These are phyloP conservation scores for Xylaria castorea DNA, from an alignment of 495 filamentous ascomycete genomes.

Conservation along the genomic window DNA sequence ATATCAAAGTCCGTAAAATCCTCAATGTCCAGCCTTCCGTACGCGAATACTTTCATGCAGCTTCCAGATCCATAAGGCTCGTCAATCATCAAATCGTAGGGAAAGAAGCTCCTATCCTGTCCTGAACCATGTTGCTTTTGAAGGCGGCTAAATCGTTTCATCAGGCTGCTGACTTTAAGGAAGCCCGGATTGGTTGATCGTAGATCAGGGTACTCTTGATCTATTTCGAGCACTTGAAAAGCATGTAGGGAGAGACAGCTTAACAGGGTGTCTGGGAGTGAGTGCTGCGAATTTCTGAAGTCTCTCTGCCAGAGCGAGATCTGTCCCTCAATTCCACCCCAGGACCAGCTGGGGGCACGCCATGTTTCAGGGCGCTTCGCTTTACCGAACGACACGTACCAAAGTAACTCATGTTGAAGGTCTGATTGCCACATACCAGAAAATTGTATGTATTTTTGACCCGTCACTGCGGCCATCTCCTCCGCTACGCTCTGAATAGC, in stretches of 20 bases:
- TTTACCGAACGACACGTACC: constrained; percentile 7
- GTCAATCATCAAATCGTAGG: not conserved
- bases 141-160: not conserved
- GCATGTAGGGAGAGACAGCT: not conserved
- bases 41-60: not conserved
- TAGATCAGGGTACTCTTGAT: not conserved
- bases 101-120: not conserved
- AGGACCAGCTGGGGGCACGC: constrained; percentile 33
- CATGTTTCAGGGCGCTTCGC: constrained; percentile 5
- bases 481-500: constrained; percentile 30
- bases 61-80: not conserved
- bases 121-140: not conserved
- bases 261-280: not conserved
- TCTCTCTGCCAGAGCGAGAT: constrained; percentile 18
- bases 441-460: constrained; percentile 21
- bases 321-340: constrained; percentile 27
- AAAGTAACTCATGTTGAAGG: constrained; percentile 24
- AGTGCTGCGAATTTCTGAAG: not conserved
- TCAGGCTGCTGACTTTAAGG: not conserved
- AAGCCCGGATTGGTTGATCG: not conserved
- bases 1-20: not conserved
- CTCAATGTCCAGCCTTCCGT: not conserved
- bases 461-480: constrained; percentile 26
- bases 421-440: constrained; percentile 28
- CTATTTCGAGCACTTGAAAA: constrained; percentile 9